Conservation (phyloP, 345 rosid species). For the Eutrema yunnanense region DNA sequence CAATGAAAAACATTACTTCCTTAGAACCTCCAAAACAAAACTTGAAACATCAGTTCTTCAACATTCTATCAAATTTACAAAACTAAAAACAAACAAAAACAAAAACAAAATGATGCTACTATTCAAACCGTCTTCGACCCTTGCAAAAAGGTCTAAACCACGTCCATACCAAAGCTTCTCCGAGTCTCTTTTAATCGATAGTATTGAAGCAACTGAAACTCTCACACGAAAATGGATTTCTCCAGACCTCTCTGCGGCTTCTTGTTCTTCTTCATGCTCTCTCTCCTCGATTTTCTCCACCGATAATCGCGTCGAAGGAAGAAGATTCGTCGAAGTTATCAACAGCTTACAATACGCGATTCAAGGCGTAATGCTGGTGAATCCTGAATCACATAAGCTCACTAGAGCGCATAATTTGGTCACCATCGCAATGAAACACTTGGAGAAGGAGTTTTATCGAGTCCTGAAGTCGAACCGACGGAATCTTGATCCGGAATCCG, state of each 20-base stretch:
- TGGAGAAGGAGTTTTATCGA: constrained; percentile 62
- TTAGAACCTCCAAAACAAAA: constrained; percentile 1
- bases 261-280: constrained; percentile 7
- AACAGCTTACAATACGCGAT: constrained; percentile 55
- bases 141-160: constrained; percentile 11
- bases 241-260: neutral
- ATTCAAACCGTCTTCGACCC: constrained; percentile 28
- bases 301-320: constrained; percentile 43
- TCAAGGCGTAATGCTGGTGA: constrained; percentile 35
- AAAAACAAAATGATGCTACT: constrained; percentile 21
- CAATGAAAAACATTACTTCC: neutral
- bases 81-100: neutral
- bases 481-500: constrained; percentile 49
- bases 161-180: constrained; percentile 44
- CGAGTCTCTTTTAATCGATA: constrained; percentile 46
- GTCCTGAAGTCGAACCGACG: constrained; percentile 47
- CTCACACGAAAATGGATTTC: constrained; percentile 40
- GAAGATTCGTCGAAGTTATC: constrained; percentile 41
- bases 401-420: constrained; percentile 50
- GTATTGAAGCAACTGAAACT: constrained; percentile 39
- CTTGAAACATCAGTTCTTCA: constrained; percentile 3
- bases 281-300: constrained; percentile 40
- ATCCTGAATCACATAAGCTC: constrained; percentile 42
- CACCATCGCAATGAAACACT: constrained; percentile 56
- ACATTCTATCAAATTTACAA: neutral